Evolutionary conservation across 2,329 filamentous ascomycete genomes (phyloP).

Genomic region (Colletotrichum magnum): DNA sequence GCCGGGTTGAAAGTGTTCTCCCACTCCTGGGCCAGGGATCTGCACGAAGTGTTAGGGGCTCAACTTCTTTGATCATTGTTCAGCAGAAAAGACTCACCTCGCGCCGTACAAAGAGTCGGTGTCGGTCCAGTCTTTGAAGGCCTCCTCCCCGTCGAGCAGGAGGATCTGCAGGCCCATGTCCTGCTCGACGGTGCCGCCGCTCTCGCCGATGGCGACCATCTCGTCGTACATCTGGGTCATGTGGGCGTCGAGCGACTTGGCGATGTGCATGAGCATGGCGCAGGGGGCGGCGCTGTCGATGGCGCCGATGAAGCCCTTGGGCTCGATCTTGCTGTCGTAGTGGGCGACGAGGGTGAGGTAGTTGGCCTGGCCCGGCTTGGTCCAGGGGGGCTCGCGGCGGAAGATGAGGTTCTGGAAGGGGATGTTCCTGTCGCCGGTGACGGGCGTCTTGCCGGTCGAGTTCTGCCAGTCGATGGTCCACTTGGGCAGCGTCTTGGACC

Average conservation of each 20-base stretch:
- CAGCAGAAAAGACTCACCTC: constrained; percentile 59
- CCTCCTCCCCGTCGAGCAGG: constrained; percentile 86
- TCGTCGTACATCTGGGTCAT: constrained; percentile 81
- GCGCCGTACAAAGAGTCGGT: constrained; percentile 84
- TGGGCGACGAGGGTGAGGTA: constrained; percentile 85
- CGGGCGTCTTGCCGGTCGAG: constrained; percentile 78
- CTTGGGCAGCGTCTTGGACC: constrained; percentile 73
- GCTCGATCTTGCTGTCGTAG: constrained; percentile 83
- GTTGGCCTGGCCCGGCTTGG: constrained; percentile 76
- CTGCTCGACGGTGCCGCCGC: constrained; percentile 68
- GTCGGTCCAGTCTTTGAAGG: constrained; percentile 79
- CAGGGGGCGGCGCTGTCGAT: constrained; percentile 89
- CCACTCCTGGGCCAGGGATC: constrained; percentile 80
- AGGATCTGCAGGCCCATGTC: constrained; percentile 85
- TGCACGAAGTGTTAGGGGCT: constrained; percentile 43
- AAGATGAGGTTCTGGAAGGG: constrained; percentile 86
- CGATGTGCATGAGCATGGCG: constrained; percentile 86
- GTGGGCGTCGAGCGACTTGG: constrained; percentile 78
- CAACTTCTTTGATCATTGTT: neutral
- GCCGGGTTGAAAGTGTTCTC: constrained; percentile 75
- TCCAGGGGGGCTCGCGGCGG: constrained; percentile 84
- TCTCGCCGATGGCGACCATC: constrained; percentile 71
- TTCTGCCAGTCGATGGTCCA: constrained; percentile 84
- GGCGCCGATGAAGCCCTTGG: constrained; percentile 84
- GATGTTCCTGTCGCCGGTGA: constrained; percentile 71